Percentiles rank a stretch among this genome's conserved stretches.
phyloP scores from a whole-genome alignment of 1,284 basidiomycete species.

The Pascua sp. region DNA sequence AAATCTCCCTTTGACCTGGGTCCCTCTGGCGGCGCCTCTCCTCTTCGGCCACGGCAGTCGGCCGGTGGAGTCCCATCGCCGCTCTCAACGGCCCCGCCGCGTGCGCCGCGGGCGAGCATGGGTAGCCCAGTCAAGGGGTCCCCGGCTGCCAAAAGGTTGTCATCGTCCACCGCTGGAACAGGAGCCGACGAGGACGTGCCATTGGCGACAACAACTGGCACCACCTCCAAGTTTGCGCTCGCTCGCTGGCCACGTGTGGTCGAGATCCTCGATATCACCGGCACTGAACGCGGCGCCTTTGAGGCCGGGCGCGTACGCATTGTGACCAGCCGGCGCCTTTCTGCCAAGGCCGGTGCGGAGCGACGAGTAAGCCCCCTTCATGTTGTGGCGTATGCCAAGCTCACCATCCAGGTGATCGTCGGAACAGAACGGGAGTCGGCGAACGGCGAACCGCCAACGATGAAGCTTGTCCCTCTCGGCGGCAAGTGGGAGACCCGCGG shows the following conservation, averaged over 20 bases:
- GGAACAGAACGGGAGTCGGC: conserved; percentile 7
- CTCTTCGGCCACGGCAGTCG: no score
- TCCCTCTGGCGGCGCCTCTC: no score
- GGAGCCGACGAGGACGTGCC: background rate
- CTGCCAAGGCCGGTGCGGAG: conserved; percentile 44
- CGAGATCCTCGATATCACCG: conserved; percentile 28
- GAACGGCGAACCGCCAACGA: conserved; percentile 10
- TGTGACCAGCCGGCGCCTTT: conserved; percentile 46
- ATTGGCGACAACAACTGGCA: conserved; percentile 1
- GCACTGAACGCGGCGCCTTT: conserved; percentile 34
- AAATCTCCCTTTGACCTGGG: no score
- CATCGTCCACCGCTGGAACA: no score
- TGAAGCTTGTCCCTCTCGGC: conserved; percentile 22
- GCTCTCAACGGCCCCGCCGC: no score
- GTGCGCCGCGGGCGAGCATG: no score
- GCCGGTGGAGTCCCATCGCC: no score
- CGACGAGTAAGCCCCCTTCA: conserved; percentile 36
- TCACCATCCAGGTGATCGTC: conserved; percentile 10
- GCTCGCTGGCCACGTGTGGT: conserved; percentile 22
- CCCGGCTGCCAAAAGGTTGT: no score
- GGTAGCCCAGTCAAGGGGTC: no score
- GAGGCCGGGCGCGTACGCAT: conserved; percentile 36
- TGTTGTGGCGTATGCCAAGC: background rate
- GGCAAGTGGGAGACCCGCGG: conserved; percentile 31
- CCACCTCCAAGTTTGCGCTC: conserved; percentile 15